Conservation (phyloP, 805 yeast genomes). For the Saturnispora ahearnii region DNA sequence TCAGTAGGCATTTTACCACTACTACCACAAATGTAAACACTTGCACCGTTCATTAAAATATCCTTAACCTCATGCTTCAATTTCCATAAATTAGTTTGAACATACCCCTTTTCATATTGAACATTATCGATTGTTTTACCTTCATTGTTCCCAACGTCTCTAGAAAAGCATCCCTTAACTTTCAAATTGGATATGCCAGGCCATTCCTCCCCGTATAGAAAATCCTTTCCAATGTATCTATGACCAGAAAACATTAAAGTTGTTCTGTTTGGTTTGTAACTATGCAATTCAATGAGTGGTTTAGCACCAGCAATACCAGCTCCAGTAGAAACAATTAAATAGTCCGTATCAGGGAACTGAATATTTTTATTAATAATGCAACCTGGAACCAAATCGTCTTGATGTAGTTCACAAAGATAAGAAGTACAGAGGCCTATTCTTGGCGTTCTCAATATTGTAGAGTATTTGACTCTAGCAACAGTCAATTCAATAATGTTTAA, state of each 20-base stretch:
- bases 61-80: slow-evolving; percentile 42
- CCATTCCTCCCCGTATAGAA: slow-evolving; percentile 53
- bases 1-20: slow-evolving; percentile 86
- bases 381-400: slow-evolving; percentile 44
- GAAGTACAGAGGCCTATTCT: slow-evolving; percentile 78
- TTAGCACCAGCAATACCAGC: slow-evolving; percentile 96
- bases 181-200: slow-evolving; percentile 25
- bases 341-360: slow-evolving; percentile 22
- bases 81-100: slow-evolving; percentile 61
- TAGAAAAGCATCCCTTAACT: slow-evolving; percentile 33
- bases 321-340: slow-evolving; percentile 81
- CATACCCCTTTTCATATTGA: slow-evolving; percentile 42
- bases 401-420: slow-evolving; percentile 49
- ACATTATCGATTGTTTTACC: slow-evolving; percentile 17
- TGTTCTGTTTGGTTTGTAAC: slow-evolving; percentile 16
- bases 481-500: slow-evolving; percentile 48
- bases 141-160: slow-evolving; percentile 40
- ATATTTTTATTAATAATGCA: slow-evolving; percentile 41
- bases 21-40: slow-evolving; percentile 81
- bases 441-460: slow-evolving; percentile 65
- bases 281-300: slow-evolving; percentile 43
- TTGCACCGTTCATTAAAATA: slow-evolving; percentile 47
- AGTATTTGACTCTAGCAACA: slow-evolving; percentile 79
- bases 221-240: slow-evolving; percentile 58
- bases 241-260: slow-evolving; percentile 67